These are phyloP conservation scores for Colletotrichum sublineola DNA, from an alignment of 2,329 filamentous ascomycete genomes.

Conservation along the genomic window DNA sequence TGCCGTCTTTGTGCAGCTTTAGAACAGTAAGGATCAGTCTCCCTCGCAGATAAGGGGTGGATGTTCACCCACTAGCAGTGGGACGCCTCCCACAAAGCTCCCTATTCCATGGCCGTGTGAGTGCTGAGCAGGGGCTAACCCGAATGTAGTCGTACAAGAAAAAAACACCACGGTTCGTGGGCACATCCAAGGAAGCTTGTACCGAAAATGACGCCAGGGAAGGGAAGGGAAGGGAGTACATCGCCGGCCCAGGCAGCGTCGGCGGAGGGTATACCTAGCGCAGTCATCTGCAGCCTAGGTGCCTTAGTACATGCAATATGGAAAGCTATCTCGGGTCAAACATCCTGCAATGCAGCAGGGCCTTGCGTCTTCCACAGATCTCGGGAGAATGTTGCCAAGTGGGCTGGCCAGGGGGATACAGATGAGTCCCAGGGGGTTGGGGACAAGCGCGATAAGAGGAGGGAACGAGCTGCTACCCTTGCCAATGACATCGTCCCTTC, in stretches of 20 bases:
- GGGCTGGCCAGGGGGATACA: neutral
- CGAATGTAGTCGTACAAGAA: neutral
- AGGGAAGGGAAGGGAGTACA: neutral
- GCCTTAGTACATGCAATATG: neutral
- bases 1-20: neutral
- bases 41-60: too few species aligned
- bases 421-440: neutral
- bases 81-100: neutral
- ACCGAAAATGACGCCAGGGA: neutral
- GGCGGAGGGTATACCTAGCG: neutral
- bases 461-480: neutral
- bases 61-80: neutral
- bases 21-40: neutral
- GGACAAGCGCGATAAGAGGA: neutral
- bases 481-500: neutral
- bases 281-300: too few species aligned
- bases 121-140: neutral
- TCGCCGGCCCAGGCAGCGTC: neutral
- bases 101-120: neutral
- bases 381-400: neutral
- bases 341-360: neutral
- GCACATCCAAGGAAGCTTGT: neutral
- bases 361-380: neutral
- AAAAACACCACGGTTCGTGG: neutral
- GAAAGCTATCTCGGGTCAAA: neutral